These are phyloP conservation scores for Boletus edulis DNA, from an alignment of 768 basidiomycete genomes.

Conservation along the genomic window DNA sequence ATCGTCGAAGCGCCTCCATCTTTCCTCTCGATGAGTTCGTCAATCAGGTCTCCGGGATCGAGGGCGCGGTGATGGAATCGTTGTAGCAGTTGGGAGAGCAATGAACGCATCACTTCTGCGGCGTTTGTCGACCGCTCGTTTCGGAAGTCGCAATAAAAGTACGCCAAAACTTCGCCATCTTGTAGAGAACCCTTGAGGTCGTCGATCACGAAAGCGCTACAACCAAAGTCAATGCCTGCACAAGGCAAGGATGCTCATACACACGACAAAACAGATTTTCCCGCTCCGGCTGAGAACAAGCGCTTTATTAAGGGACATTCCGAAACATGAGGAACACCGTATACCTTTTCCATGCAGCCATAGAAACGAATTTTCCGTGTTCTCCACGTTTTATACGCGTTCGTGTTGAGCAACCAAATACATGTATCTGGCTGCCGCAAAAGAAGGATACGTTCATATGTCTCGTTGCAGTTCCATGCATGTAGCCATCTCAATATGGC, in stretches of 20 bases:
- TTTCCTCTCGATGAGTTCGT: neutral
- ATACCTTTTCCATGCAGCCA: constrained; percentile 21
- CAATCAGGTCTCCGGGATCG: neutral
- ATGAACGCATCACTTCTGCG: constrained; percentile 12
- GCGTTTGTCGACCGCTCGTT: neutral
- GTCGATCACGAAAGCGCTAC: constrained; percentile 15
- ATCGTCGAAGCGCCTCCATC: neutral
- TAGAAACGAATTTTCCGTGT: neutral
- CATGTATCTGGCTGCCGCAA: constrained; percentile 9
- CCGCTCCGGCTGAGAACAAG: constrained; percentile 6
- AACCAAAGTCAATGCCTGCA: neutral
- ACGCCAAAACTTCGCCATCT: constrained; percentile 1
- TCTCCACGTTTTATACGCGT: constrained; percentile 5
- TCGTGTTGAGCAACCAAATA: constrained; percentile 6
- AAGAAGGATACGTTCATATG: neutral
- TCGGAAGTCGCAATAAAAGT: constrained; percentile 24
- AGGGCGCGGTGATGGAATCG: neutral
- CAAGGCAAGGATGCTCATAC: neutral
- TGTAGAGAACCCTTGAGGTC: neutral
- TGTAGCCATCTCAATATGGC: constrained; percentile 1
- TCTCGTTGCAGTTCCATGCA: constrained; percentile 4
- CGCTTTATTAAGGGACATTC: neutral
- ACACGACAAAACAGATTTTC: constrained; percentile 17
- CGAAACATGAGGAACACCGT: neutral
- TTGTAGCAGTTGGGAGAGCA: constrained; percentile 15